These are phyloP conservation scores for Stephania cephalantha DNA, from an alignment of 164 flowering plant genomes.

Conservation along the genomic window DNA sequence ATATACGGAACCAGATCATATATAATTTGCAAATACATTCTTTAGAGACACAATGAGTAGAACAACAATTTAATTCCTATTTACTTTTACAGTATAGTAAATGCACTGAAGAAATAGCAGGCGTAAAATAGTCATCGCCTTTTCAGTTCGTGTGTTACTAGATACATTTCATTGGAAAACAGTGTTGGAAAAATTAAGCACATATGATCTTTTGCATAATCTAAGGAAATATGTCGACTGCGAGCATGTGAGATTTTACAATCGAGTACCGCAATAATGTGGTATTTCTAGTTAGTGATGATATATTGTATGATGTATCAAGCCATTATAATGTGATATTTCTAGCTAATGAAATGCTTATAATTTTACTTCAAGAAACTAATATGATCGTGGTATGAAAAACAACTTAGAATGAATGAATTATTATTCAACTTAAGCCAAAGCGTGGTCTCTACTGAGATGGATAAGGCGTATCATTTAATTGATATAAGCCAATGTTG, in stretches of 20 bases:
- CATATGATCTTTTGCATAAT: background rate
- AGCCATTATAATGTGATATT: no score
- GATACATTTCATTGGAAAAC: background rate
- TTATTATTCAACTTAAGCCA: no score
- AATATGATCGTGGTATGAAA: no score
- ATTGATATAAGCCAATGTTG: no score
- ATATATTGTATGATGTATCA: no score
- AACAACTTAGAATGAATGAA: no score
- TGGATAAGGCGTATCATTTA: no score
- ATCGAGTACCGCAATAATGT: no score
- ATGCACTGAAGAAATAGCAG: background rate
- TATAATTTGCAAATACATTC: background rate
- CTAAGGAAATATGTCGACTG: background rate
- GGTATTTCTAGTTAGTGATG: no score
- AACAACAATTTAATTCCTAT: background rate
- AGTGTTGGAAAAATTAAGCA: background rate
- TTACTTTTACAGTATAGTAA: background rate
- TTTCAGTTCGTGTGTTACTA: background rate
- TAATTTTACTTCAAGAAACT: no score
- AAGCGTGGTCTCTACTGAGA: no score
- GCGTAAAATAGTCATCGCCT: background rate
- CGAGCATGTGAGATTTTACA: background rate
- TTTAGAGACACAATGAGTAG: background rate
- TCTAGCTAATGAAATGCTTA: no score
- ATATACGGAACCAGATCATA: background rate